phyloP scores from a whole-genome alignment of 768 basidiomycete species.

The Tylopilus vinaceipallidus region DNA sequence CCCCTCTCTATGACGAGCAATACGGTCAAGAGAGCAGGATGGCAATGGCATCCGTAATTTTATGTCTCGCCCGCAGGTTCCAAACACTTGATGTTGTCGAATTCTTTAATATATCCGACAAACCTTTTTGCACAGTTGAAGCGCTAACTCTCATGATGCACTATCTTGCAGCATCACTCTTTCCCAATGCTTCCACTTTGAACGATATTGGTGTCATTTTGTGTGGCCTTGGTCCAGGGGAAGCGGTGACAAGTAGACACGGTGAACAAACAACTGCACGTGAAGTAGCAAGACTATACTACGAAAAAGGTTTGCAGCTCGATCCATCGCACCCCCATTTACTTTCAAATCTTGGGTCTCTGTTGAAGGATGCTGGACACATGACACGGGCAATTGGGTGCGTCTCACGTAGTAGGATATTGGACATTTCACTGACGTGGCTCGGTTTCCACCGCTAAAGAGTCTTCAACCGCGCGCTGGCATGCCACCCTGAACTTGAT shows the following conservation, averaged over 20 bases:
- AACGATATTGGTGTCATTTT: conserved; percentile 52
- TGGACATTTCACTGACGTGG: conserved; percentile 2
- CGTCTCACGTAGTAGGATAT: conserved; percentile 7
- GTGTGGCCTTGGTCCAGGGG: conserved; percentile 32
- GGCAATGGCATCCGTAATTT: conserved; percentile 40
- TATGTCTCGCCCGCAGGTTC: conserved; percentile 45
- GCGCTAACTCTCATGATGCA: conserved; percentile 44
- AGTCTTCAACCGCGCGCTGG: conserved; percentile 40
- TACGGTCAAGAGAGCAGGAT: conserved; percentile 23
- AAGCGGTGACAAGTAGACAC: conserved; percentile 18
- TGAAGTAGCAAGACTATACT: conserved; percentile 43
- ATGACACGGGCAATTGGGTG: conserved; percentile 42
- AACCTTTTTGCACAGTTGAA: conserved; percentile 32
- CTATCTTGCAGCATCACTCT: conserved; percentile 45
- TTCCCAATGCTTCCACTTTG: conserved; percentile 44
- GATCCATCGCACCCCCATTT: conserved; percentile 49
- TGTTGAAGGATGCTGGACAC: conserved; percentile 48
- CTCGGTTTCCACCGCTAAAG: conserved; percentile 18
- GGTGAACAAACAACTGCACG: conserved; percentile 27
- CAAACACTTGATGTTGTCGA: conserved; percentile 33
- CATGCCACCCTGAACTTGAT: conserved; percentile 45
- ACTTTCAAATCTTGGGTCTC: conserved; percentile 49
- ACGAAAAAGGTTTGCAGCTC: conserved; percentile 42
- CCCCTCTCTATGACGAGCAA: conserved; percentile 29
- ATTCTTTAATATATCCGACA: conserved; percentile 23